These are phyloP conservation scores for Keithomyces neogunnii DNA, from an alignment of 2,329 filamentous ascomycete species.

Conservation along the genomic window DNA sequence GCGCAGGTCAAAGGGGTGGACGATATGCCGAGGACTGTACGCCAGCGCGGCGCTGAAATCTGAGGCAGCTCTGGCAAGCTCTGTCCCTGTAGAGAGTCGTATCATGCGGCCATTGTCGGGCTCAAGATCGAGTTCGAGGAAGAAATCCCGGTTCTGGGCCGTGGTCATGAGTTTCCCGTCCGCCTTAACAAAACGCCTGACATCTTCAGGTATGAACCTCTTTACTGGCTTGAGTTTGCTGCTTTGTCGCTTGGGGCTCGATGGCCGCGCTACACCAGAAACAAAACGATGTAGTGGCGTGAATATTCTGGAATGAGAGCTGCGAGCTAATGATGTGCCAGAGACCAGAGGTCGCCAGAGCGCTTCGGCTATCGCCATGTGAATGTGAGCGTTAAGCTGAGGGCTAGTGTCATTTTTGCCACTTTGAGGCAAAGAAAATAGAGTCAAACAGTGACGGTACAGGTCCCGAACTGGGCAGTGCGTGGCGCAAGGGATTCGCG, in stretches of 20 bases:
- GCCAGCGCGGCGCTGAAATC: conserved; percentile 16
- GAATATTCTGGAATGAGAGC: neutral
- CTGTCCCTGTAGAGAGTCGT: conserved; percentile 4
- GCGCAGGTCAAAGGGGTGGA: conserved; percentile 23
- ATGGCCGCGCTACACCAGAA: neutral
- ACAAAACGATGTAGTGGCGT: neutral
- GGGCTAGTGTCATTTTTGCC: conserved; percentile 10
- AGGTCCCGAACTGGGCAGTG: neutral
- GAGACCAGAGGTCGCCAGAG: conserved; percentile 5
- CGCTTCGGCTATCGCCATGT: conserved; percentile 18
- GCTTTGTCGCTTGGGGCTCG: neutral
- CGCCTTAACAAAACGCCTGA: conserved; percentile 11
- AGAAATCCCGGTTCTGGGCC: conserved; percentile 18
- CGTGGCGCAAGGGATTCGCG: neutral
- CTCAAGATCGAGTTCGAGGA: conserved; percentile 15
- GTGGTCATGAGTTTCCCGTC: conserved; percentile 21
- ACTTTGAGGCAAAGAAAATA: neutral
- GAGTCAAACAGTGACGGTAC: neutral
- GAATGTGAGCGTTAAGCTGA: conserved; percentile 3
- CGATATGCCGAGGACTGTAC: conserved; percentile 20
- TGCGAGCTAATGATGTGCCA: neutral
- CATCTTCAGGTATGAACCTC: conserved; percentile 14
- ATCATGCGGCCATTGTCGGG: conserved; percentile 15
- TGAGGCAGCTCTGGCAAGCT: conserved; percentile 8
- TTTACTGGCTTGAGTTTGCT: conserved; percentile 3